Evolutionary conservation across 1,139 yeast species (phyloP).

Genomic region (Suhomyces maxii): DNA sequence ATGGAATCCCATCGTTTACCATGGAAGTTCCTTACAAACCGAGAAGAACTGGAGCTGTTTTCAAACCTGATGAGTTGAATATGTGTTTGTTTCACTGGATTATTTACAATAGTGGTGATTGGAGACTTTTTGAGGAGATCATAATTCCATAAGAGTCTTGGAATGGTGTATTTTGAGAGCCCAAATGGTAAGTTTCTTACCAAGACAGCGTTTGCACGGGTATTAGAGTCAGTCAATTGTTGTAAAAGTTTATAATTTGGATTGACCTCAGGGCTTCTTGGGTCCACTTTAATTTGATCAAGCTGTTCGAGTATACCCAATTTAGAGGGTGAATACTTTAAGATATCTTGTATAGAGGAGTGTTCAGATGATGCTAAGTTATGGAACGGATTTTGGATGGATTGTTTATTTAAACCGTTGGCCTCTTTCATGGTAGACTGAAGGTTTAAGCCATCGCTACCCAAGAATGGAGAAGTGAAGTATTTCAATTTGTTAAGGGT

Average conservation of each 20-base stretch:
- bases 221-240: slow-evolving; percentile 15
- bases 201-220: slow-evolving; percentile 27
- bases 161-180: slow-evolving; percentile 31
- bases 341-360: slow-evolving; percentile 14
- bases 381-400: slow-evolving; percentile 10
- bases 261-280: slow-evolving; percentile 1
- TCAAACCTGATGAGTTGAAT: slow-evolving; percentile 48
- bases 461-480: slow-evolving; percentile 31
- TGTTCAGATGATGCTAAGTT: slow-evolving; percentile 4
- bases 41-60: slow-evolving; percentile 46
- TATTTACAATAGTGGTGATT: slow-evolving; percentile 25
- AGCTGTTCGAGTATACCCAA: slow-evolving; percentile 8
- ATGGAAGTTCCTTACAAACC: slow-evolving; percentile 57
- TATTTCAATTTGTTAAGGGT: slow-evolving; percentile 19
- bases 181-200: slow-evolving; percentile 46
- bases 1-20: slow-evolving; percentile 45
- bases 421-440: slow-evolving; percentile 1
- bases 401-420: slow-evolving; percentile 1
- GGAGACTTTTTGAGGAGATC: slow-evolving; percentile 25
- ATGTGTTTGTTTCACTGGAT: slow-evolving; percentile 30
- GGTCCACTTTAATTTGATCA: slow-evolving; percentile 4
- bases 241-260: slow-evolving; percentile 16
- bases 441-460: slow-evolving; percentile 8
- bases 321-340: slow-evolving; percentile 14
- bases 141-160: slow-evolving; percentile 42